Conservation (phyloP, 495 filamentous ascomycete genomes). For the Neurospora terricola region DNA sequence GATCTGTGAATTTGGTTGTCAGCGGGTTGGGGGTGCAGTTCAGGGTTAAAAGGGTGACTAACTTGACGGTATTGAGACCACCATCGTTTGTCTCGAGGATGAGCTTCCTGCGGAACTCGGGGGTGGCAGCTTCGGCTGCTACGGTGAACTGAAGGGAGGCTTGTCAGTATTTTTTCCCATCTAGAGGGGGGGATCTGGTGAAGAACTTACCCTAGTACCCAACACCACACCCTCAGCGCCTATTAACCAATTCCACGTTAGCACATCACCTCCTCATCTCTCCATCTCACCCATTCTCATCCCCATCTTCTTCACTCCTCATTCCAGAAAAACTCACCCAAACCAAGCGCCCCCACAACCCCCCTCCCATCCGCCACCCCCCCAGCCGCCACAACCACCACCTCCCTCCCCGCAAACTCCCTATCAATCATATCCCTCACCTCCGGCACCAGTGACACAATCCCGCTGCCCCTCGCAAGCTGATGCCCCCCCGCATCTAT, state of each 20-base stretch:
- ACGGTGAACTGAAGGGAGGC: constrained; percentile 40
- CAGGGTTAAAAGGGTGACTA: no score
- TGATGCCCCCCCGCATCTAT: constrained; percentile 71
- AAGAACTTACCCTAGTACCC: constrained; percentile 50
- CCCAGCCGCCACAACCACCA: constrained; percentile 60
- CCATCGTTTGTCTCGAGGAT: constrained; percentile 54
- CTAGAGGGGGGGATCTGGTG: not conserved
- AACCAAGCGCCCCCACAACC: constrained; percentile 49
- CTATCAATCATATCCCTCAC: constrained; percentile 39
- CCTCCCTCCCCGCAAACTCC: constrained; percentile 24
- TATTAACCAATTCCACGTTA: constrained; percentile 1
- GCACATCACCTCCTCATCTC: not conserved
- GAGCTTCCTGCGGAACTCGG: constrained; percentile 48
- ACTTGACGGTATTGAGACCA: constrained; percentile 51
- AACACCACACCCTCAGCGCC: constrained; percentile 54
- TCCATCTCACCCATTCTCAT: not conserved
- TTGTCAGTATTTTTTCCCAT: not conserved
- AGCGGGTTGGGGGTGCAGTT: no score
- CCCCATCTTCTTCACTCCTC: not conserved
- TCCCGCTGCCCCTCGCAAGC: constrained; percentile 43
- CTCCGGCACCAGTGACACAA: constrained; percentile 37
- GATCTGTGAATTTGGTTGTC: constrained; percentile 26
- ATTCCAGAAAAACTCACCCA: constrained; percentile 33
- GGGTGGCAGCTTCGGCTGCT: constrained; percentile 52
- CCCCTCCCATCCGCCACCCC: constrained; percentile 61